These are phyloP conservation scores for Zygotorulaspora chibaensis DNA, from an alignment of 805 yeast species.

Conservation along the genomic window DNA sequence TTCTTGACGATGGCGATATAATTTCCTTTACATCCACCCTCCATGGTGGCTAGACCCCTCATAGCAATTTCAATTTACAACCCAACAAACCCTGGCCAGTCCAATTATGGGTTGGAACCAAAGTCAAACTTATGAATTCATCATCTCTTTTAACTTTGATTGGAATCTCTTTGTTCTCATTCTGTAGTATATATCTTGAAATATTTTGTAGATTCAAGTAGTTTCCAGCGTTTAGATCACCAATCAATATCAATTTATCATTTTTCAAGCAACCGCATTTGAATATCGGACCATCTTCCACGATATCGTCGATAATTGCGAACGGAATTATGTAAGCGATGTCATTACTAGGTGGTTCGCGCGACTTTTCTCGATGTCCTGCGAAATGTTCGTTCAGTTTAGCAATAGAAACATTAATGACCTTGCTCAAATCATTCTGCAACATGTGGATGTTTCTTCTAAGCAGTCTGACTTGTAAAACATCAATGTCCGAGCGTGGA, in stretches of 20 bases:
- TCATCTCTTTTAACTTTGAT: slow-evolving; percentile 35
- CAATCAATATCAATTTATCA: slow-evolving; percentile 56
- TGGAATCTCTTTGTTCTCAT: slow-evolving; percentile 30
- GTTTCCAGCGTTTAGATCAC: slow-evolving; percentile 50
- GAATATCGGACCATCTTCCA: slow-evolving; percentile 52
- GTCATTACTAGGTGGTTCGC: not conserved
- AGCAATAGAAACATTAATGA: slow-evolving; percentile 45
- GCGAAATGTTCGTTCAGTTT: slow-evolving; percentile 45
- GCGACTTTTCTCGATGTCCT: slow-evolving; percentile 4
- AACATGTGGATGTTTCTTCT: slow-evolving; percentile 63
- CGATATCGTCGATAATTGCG: slow-evolving; percentile 51
- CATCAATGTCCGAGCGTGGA: slow-evolving; percentile 81
- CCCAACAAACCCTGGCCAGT: slow-evolving; percentile 67
- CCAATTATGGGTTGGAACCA: slow-evolving; percentile 54
- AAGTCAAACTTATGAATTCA: slow-evolving; percentile 25
- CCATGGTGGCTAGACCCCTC: slow-evolving; percentile 72
- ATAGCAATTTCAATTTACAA: slow-evolving; percentile 50
- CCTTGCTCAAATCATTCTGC: slow-evolving; percentile 59
- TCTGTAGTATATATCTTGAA: slow-evolving; percentile 41
- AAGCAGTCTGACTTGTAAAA: slow-evolving; percentile 58
- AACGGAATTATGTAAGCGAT: slow-evolving; percentile 42
- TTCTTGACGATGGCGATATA: slow-evolving; percentile 68
- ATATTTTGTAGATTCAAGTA: slow-evolving; percentile 47
- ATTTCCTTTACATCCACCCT: slow-evolving; percentile 87
- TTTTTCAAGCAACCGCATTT: slow-evolving; percentile 49